Percentiles rank a stretch among this genome's conserved stretches.
These are phyloP conservation scores for Malassezia furfur DNA, from an alignment of 1,284 basidiomycete genomes.

Conservation along the genomic window DNA sequence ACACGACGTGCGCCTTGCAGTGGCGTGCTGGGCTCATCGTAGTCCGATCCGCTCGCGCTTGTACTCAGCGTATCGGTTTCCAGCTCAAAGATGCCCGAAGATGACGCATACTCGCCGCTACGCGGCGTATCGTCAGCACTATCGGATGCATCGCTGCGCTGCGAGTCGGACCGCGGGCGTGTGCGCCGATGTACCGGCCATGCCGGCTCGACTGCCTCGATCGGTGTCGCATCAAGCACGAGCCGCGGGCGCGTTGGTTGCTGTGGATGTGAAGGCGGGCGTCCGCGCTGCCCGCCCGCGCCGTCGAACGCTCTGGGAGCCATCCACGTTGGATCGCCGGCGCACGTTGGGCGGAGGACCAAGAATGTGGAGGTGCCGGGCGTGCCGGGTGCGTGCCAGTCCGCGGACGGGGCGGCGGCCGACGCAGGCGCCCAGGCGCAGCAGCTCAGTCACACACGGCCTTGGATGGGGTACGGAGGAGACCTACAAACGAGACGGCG, in stretches of 20 bases:
- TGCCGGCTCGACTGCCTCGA: not conserved
- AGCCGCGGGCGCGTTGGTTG: not conserved
- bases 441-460: too few relatives aligned
- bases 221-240: not conserved
- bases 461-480: too few relatives aligned
- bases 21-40: slow-evolving; percentile 8
- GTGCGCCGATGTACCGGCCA: not conserved
- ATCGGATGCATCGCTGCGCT: not conserved
- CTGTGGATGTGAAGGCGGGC: not conserved
- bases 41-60: slow-evolving; percentile 8
- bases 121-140: not conserved
- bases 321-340: not conserved
- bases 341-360: too few relatives aligned
- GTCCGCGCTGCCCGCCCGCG: not conserved
- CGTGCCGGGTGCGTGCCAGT: too few relatives aligned
- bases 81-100: slow-evolving; percentile 15
- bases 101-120: not conserved
- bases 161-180: not conserved
- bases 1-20: not conserved
- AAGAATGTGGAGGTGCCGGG: not conserved
- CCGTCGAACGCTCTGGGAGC: not conserved
- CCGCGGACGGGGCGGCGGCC: too few relatives aligned
- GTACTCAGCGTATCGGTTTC: slow-evolving; percentile 1
- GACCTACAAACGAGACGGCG: too few relatives aligned
- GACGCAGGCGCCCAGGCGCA: not conserved